Evolutionary conservation across 202 grass and related monocot genomes (phyloP).

Genomic region (Setaria italica): DNA sequence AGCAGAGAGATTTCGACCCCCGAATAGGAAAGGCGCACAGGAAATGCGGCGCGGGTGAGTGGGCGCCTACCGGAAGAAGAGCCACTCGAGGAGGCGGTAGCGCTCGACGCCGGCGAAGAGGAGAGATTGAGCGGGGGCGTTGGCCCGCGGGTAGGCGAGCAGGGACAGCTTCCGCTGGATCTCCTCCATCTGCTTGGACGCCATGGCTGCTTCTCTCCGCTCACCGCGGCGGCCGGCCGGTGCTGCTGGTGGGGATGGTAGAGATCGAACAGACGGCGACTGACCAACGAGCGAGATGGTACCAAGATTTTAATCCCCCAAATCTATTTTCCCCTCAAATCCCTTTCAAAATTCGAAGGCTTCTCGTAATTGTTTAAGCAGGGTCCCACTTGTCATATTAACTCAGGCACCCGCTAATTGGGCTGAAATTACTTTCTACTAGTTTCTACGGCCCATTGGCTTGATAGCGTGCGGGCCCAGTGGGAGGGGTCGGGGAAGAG

Average conservation of each 20-base stretch:
- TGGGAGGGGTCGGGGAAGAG: not conserved
- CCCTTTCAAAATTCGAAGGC: constrained; percentile 35
- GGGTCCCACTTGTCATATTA: not conserved
- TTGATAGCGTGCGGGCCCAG: constrained; percentile 34
- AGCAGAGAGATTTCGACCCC: constrained; percentile 1
- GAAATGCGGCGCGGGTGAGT: constrained; percentile 30
- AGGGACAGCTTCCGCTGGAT: constrained; percentile 89
- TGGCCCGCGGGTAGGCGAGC: constrained; percentile 78
- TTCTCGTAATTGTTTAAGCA: not conserved
- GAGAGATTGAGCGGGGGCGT: constrained; percentile 87
- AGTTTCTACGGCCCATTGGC: not conserved
- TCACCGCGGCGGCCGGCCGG: constrained; percentile 30
- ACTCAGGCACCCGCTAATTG: not conserved
- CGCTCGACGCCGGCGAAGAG: constrained; percentile 96
- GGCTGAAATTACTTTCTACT: not conserved
- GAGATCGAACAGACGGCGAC: constrained; percentile 41
- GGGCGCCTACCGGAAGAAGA: constrained; percentile 83
- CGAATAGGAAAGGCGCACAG: not conserved
- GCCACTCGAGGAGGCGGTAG: constrained; percentile 96
- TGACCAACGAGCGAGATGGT: constrained; percentile 39
- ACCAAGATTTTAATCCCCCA: constrained; percentile 4
- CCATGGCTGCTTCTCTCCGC: constrained; percentile 55
- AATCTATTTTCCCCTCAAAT: not conserved
- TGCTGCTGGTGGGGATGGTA: constrained; percentile 12
- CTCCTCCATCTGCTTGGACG: constrained; percentile 99